Percentiles rank a stretch among this genome's conserved stretches.
Conservation (phyloP, 2,329 filamentous ascomycete genomes). For the Anisogramma anomala region DNA sequence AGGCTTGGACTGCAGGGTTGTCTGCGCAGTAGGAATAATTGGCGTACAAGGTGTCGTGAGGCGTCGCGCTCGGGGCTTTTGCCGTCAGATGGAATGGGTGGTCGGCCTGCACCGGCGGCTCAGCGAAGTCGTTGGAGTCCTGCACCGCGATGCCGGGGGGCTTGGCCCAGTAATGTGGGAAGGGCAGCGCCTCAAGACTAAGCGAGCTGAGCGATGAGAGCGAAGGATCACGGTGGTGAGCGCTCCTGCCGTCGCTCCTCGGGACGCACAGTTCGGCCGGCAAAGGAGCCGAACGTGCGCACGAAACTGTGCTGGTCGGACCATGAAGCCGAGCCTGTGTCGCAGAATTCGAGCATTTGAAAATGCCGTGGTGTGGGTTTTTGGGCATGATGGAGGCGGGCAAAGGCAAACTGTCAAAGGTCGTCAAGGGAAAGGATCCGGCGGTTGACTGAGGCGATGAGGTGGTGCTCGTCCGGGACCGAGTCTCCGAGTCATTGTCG, state of each 20-base stretch:
- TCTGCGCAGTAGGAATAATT: conserved; percentile 32
- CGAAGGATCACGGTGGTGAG: conserved; percentile 50
- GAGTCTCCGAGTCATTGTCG: conserved; percentile 16
- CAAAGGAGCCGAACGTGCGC: too few relatives aligned
- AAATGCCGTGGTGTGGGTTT: background rate
- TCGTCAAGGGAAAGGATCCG: conserved; percentile 21
- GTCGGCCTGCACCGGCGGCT: conserved; percentile 30
- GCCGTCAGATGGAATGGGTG: conserved; percentile 35
- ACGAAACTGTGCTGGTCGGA: too few relatives aligned
- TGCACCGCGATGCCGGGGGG: conserved; percentile 47
- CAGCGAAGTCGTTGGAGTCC: conserved; percentile 38
- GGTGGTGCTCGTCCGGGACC: conserved; percentile 17
- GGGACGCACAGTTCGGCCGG: too few relatives aligned
- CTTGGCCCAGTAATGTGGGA: conserved; percentile 41
- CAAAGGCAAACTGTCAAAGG: conserved; percentile 25
- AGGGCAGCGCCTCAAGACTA: conserved; percentile 50
- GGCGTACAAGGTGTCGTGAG: conserved; percentile 29
- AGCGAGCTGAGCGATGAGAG: conserved; percentile 49
- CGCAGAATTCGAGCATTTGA: conserved; percentile 9
- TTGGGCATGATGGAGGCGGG: conserved; percentile 20
- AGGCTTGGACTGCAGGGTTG: conserved; percentile 27
- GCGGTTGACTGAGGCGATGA: conserved; percentile 22
- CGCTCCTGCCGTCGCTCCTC: conserved; percentile 26
- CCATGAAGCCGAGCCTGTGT: too few relatives aligned
- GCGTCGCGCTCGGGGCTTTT: conserved; percentile 24